A percentile compares a stretch with the other conserved stretches of the same genome.
These are phyloP conservation scores for Alternaria triticina DNA, from an alignment of 2,329 filamentous ascomycete genomes.

Conservation along the genomic window DNA sequence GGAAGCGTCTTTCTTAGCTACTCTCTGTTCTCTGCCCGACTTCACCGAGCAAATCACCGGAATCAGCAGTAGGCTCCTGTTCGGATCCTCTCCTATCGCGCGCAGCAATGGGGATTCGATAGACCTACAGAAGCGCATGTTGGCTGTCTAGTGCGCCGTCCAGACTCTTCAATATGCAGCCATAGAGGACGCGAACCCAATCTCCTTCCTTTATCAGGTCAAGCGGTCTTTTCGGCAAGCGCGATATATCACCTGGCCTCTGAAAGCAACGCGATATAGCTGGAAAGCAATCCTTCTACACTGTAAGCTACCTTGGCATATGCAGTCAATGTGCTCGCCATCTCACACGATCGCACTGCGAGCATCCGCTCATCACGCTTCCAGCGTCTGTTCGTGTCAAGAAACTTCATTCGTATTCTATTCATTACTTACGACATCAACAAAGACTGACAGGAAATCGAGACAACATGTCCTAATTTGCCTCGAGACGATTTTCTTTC, in stretches of 20 bases:
- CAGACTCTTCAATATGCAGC: slow-evolving; percentile 22
- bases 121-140: slow-evolving; percentile 4
- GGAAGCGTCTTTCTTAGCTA: slow-evolving; percentile 6
- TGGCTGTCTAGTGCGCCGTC: slow-evolving; percentile 22
- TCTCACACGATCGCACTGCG: not conserved
- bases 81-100: not conserved
- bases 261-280: not conserved
- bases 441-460: not conserved
- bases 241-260: not conserved
- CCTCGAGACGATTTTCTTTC: not conserved
- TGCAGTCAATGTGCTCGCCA: not conserved
- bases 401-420: rapidly evolving
- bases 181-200: slow-evolving; percentile 2
- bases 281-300: not conserved
- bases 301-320: not conserved
- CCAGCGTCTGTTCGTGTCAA: not conserved
- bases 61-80: not conserved
- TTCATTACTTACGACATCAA: not conserved
- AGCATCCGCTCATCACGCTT: not conserved
- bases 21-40: not conserved
- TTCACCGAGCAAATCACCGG: slow-evolving; percentile 10
- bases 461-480: not conserved
- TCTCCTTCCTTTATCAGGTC: slow-evolving; percentile 21
- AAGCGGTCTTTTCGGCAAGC: slow-evolving; percentile 9
- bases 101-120: slow-evolving; percentile 5